Percentiles rank a stretch among this genome's conserved stretches.
phyloP scores from a whole-genome alignment of 2,329 filamentous ascomycete genomes.

The Epichloe baconii region DNA sequence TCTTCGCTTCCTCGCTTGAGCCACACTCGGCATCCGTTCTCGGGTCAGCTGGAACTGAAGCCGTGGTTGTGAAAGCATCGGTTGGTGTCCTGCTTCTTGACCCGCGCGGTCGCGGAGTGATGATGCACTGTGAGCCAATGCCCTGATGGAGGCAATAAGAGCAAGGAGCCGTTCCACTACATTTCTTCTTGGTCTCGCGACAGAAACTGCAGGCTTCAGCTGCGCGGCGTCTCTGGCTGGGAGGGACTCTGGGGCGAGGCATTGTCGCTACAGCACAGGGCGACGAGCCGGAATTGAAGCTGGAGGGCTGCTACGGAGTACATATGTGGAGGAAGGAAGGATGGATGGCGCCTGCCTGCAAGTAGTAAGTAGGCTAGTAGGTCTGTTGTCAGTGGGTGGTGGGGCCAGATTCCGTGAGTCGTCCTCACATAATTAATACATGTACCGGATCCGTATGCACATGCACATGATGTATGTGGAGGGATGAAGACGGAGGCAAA shows the following conservation, averaged over 20 bases:
- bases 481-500: no score
- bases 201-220: slow-evolving; percentile 35
- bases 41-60: neutral
- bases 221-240: slow-evolving; percentile 33
- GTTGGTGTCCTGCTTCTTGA: slow-evolving; percentile 5
- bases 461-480: no score
- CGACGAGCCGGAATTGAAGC: neutral
- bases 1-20: slow-evolving; percentile 3
- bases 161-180: slow-evolving; percentile 34
- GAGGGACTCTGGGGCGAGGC: slow-evolving; percentile 38
- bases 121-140: slow-evolving; percentile 23
- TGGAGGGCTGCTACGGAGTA: neutral
- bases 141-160: slow-evolving; percentile 32
- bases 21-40: neutral
- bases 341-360: no score
- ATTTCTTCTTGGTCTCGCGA: slow-evolving; percentile 36
- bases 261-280: slow-evolving; percentile 17
- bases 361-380: no score
- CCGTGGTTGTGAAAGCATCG: slow-evolving; percentile 2
- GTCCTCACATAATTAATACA: no score
- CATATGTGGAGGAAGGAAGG: neutral
- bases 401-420: no score
- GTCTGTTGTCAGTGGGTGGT: no score
- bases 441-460: no score
- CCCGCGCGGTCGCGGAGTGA: slow-evolving; percentile 20